These are phyloP conservation scores for Citrus unshiu DNA, from an alignment of 345 rosid species.

Conservation along the genomic window DNA sequence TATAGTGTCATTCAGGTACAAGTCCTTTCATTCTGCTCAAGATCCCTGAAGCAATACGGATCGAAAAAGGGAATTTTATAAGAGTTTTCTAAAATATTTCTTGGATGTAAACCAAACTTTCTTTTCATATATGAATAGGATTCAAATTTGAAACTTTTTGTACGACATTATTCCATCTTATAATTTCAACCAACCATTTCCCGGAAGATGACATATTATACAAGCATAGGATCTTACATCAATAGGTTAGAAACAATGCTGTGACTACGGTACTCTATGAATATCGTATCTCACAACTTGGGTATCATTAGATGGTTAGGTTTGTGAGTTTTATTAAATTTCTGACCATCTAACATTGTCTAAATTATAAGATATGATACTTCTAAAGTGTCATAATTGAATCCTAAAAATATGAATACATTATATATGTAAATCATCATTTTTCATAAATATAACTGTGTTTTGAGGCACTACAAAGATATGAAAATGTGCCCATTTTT, in stretches of 20 bases:
- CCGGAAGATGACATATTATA: neutral
- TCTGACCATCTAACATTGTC: no score
- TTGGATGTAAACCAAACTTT: no score
- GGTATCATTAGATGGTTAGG: no score
- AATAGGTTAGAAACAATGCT: neutral
- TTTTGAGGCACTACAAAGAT: neutral
- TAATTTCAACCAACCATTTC: no score
- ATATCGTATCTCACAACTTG: no score
- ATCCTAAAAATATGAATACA: neutral
- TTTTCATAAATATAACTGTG: neutral
- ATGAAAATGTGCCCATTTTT: neutral
- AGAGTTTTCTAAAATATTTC: neutral
- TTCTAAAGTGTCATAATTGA: no score
- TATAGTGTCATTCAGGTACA: neutral
- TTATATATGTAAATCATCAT: neutral
- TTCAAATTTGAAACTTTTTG: no score
- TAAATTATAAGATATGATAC: no score
- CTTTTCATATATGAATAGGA: no score
- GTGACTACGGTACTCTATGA: no score
- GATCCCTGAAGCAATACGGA: neutral
- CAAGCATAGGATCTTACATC: neutral
- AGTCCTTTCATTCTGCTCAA: neutral
- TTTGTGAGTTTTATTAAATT: no score
- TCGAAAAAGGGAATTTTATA: neutral
- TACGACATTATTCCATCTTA: no score